Conservation (phyloP, 2,329 filamentous ascomycete species). For the Colletotrichum costaricense region DNA sequence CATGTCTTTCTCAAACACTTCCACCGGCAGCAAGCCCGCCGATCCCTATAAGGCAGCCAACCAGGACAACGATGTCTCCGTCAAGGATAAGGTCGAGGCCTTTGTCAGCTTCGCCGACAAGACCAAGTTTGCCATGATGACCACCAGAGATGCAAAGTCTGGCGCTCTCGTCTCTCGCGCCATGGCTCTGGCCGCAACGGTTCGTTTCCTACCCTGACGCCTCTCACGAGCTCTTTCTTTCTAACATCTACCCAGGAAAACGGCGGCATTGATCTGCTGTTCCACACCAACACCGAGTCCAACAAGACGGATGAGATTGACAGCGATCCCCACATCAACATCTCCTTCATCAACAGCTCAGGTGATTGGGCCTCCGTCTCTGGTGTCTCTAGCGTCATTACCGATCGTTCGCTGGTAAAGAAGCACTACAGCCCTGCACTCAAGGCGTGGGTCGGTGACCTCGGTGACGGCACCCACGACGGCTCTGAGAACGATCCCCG, state of each 20-base stretch:
- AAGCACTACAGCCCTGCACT: constrained; percentile 80
- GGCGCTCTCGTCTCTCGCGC: constrained; percentile 81
- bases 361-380: constrained; percentile 91
- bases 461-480: constrained; percentile 86
- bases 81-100: constrained; percentile 82
- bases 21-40: constrained; percentile 70
- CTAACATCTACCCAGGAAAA: constrained; percentile 67
- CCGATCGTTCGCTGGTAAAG: constrained; percentile 74
- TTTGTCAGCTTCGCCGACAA: constrained; percentile 76
- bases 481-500: constrained; percentile 85
- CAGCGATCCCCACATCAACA: constrained; percentile 79
- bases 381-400: constrained; percentile 77
- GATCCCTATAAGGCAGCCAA: constrained; percentile 85
- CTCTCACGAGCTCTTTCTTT: background rate
- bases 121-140: constrained; percentile 91
- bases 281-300: constrained; percentile 92
- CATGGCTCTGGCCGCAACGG: constrained; percentile 86
- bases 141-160: constrained; percentile 74
- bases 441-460: constrained; percentile 88
- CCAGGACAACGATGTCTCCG: constrained; percentile 69
- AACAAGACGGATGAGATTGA: constrained; percentile 87
- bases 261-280: constrained; percentile 84
- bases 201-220: constrained; percentile 44
- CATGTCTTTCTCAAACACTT: constrained; percentile 65
- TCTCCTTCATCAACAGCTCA: constrained; percentile 80